Conservation (phyloP, 1,284 basidiomycete genomes). For the Tilletia setariae region DNA sequence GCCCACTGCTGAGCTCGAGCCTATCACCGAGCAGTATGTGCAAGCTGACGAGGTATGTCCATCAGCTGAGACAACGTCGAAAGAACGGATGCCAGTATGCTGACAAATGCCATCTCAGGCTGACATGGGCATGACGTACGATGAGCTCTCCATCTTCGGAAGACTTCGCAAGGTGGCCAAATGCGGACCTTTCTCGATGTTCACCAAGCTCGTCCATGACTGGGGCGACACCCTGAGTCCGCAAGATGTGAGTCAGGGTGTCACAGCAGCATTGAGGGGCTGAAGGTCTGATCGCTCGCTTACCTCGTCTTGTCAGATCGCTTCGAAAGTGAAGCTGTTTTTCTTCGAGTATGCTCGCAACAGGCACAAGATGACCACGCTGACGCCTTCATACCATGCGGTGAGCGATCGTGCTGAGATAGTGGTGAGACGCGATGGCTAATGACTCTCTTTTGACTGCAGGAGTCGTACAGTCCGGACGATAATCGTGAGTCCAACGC, state of each 20-base stretch:
- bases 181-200: constrained; percentile 94
- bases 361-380: constrained; percentile 97
- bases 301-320: constrained; percentile 66
- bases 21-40: constrained; percentile 86
- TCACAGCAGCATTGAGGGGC: background rate
- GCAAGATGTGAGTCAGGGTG: constrained; percentile 62
- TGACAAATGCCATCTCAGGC: constrained; percentile 59
- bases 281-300: constrained; percentile 9
- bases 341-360: constrained; percentile 96
- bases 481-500: constrained; percentile 79
- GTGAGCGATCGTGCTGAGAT: constrained; percentile 54
- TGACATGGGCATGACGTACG: constrained; percentile 94
- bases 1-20: constrained; percentile 94
- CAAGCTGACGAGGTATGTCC: constrained; percentile 81
- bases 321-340: constrained; percentile 94
- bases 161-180: constrained; percentile 92
- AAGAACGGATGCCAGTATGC: background rate
- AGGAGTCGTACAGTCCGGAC: constrained; percentile 94
- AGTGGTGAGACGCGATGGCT: constrained; percentile 39
- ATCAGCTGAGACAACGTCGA: background rate
- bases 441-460: constrained; percentile 15
- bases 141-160: constrained; percentile 90
- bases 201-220: constrained; percentile 85
- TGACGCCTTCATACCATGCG: constrained; percentile 95
- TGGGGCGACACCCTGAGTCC: constrained; percentile 79